These are phyloP conservation scores for Talaromyces stipitatus DNA, from an alignment of 495 filamentous ascomycete genomes.

Conservation along the genomic window DNA sequence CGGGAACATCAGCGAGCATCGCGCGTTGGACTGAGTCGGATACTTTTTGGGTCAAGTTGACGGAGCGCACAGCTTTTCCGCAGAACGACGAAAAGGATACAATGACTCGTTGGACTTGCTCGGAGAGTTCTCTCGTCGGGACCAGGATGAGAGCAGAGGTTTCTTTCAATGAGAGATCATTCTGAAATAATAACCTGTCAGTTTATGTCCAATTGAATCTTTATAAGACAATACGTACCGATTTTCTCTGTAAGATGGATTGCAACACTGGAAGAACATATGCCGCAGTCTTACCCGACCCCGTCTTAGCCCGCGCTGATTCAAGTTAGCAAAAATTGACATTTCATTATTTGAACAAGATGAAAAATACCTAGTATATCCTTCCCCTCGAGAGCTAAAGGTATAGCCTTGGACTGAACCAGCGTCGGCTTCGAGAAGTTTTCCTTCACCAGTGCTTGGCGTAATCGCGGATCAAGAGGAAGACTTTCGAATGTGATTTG, in stretches of 20 bases:
- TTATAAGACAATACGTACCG: slow-evolving; percentile 37
- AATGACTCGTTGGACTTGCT: slow-evolving; percentile 73
- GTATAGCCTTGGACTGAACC: slow-evolving; percentile 82
- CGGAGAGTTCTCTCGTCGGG: slow-evolving; percentile 87
- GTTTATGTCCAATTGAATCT: not conserved
- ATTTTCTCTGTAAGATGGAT: slow-evolving; percentile 67
- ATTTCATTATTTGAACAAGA: not conserved
- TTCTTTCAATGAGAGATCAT: slow-evolving; percentile 32
- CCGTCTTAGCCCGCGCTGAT: slow-evolving; percentile 76
- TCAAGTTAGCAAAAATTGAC: slow-evolving; percentile 14
- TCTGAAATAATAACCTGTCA: slow-evolving; percentile 12
- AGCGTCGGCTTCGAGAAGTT: slow-evolving; percentile 77
- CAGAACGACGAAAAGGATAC: slow-evolving; percentile 72
- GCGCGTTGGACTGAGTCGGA: slow-evolving; percentile 79
- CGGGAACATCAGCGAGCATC: slow-evolving; percentile 77
- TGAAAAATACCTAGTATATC: slow-evolving; percentile 63
- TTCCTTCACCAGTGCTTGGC: slow-evolving; percentile 78
- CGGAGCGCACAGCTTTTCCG: slow-evolving; percentile 66
- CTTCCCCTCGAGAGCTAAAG: slow-evolving; percentile 79
- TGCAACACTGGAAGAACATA: slow-evolving; percentile 89
- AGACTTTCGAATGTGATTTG: slow-evolving; percentile 39
- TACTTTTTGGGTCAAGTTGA: slow-evolving; percentile 83
- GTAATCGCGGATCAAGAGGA: slow-evolving; percentile 72
- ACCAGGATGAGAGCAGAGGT: slow-evolving; percentile 78
- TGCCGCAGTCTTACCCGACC: slow-evolving; percentile 94